phyloP scores from a whole-genome alignment of 1,139 yeast species.

The Candida labiduridarum region DNA sequence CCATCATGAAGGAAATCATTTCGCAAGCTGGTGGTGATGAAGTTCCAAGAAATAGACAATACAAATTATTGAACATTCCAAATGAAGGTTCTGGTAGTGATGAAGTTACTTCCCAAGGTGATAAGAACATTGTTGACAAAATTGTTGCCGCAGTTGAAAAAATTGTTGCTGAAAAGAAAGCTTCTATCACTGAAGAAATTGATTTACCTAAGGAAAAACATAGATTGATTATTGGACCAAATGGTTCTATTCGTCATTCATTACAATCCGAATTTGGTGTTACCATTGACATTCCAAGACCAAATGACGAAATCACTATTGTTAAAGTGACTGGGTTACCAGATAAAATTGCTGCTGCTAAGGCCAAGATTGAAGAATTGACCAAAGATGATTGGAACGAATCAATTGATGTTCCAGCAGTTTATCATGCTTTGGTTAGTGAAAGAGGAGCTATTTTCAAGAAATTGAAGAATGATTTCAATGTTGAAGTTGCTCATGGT shows the following conservation, averaged over 20 bases:
- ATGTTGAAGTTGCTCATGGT: slow-evolving; percentile 69
- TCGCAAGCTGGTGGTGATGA: slow-evolving; percentile 77
- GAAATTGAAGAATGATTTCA: slow-evolving; percentile 53
- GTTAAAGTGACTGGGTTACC: slow-evolving; percentile 62
- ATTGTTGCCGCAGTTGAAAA: slow-evolving; percentile 65
- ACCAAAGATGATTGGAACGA: slow-evolving; percentile 54
- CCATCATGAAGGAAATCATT: slow-evolving; percentile 73
- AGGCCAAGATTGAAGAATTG: slow-evolving; percentile 52
- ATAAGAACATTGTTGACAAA: slow-evolving; percentile 70
- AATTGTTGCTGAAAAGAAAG: slow-evolving; percentile 68
- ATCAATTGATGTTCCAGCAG: slow-evolving; percentile 57
- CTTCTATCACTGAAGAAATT: slow-evolving; percentile 56
- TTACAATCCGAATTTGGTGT: slow-evolving; percentile 74
- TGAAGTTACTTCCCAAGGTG: slow-evolving; percentile 71
- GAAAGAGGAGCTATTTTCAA: slow-evolving; percentile 71
- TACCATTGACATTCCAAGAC: slow-evolving; percentile 67
- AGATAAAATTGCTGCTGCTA: slow-evolving; percentile 60
- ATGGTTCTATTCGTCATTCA: slow-evolving; percentile 73
- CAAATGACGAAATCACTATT: slow-evolving; percentile 46
- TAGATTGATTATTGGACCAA: slow-evolving; percentile 78
- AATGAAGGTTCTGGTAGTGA: slow-evolving; percentile 66
- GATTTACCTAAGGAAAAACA: slow-evolving; percentile 77
- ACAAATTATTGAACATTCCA: slow-evolving; percentile 74
- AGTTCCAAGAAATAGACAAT: slow-evolving; percentile 45
- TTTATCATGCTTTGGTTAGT: slow-evolving; percentile 60